Evolutionary conservation across 1,139 yeast genomes (phyloP).

Genomic region (Kodamaea derodonti): DNA sequence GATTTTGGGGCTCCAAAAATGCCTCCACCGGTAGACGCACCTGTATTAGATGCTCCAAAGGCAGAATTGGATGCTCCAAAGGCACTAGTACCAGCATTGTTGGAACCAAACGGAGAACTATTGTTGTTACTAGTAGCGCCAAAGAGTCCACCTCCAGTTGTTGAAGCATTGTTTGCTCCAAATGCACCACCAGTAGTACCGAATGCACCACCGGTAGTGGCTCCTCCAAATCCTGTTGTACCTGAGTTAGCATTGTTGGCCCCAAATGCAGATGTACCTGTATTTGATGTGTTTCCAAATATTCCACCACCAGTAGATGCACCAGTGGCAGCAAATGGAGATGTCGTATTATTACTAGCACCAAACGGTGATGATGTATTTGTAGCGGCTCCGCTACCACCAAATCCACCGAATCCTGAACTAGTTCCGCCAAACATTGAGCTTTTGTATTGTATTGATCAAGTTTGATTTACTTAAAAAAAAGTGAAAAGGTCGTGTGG

Average conservation of each 20-base stretch:
- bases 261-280: constrained; percentile 9
- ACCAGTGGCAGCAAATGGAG: constrained; percentile 8
- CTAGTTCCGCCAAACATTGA: constrained; percentile 21
- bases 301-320: constrained; percentile 1
- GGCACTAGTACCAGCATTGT: constrained; percentile 25
- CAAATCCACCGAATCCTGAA: constrained; percentile 26
- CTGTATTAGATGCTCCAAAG: constrained; percentile 25
- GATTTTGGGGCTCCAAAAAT: constrained; percentile 24
- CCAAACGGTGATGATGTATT: constrained; percentile 15
- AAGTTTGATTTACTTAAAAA: not conserved
- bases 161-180: constrained; percentile 8
- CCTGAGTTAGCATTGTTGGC: constrained; percentile 1
- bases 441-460: constrained; percentile 1
- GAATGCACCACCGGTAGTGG: constrained; percentile 10
- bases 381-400: constrained; percentile 8
- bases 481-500: constrained; percentile 2
- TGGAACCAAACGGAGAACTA: constrained; percentile 22
- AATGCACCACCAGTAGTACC: constrained; percentile 8
- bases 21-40: constrained; percentile 15
- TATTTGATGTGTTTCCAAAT: not conserved
- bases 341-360: constrained; percentile 6
- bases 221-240: constrained; percentile 12
- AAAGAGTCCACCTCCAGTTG: constrained; percentile 6
- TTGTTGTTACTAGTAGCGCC: constrained; percentile 6
- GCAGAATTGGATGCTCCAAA: constrained; percentile 14